Percentiles rank a stretch among this genome's conserved stretches.
Conservation (phyloP, 202 grass and related monocot species). For the Schoenoplectus tabernaemontani region DNA sequence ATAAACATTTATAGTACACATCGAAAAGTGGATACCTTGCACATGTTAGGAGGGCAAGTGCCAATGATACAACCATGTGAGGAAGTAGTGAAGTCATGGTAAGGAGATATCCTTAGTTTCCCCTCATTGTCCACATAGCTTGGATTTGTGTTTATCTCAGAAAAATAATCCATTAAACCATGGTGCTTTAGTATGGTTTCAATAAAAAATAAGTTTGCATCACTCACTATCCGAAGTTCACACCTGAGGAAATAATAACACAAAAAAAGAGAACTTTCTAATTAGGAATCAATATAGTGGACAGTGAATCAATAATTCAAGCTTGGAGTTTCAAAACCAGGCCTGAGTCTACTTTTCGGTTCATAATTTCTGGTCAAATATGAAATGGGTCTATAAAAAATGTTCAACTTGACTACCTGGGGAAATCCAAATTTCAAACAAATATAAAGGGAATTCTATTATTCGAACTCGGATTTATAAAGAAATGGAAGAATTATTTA, state of each 20-base stretch:
- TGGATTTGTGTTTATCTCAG: conserved; percentile 48
- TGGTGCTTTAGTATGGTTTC: conserved; percentile 50
- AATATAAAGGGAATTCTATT: neutral
- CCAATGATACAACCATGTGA: conserved; percentile 44
- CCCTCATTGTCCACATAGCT: conserved; percentile 44
- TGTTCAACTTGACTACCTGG: neutral
- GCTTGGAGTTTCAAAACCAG: neutral
- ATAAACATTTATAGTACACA: too few relatives aligned
- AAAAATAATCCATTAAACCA: conserved; percentile 50
- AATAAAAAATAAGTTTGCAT: conserved; percentile 70
- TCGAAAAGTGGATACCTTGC: conserved; percentile 39
- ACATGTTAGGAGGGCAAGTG: conserved; percentile 82
- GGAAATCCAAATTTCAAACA: neutral
- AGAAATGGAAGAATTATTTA: neutral
- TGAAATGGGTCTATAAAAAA: neutral
- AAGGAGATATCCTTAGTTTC: conserved; percentile 39
- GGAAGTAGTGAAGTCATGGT: conserved; percentile 37
- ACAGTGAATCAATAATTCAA: neutral
- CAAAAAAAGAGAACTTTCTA: neutral
- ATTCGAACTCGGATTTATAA: neutral
- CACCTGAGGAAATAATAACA: conserved; percentile 20
- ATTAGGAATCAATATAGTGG: neutral
- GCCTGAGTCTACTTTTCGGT: neutral
- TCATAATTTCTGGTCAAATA: neutral
- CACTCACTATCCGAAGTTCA: conserved; percentile 58